Conservation (phyloP, 179 eudicot species). For the Pouteria campechiana region DNA sequence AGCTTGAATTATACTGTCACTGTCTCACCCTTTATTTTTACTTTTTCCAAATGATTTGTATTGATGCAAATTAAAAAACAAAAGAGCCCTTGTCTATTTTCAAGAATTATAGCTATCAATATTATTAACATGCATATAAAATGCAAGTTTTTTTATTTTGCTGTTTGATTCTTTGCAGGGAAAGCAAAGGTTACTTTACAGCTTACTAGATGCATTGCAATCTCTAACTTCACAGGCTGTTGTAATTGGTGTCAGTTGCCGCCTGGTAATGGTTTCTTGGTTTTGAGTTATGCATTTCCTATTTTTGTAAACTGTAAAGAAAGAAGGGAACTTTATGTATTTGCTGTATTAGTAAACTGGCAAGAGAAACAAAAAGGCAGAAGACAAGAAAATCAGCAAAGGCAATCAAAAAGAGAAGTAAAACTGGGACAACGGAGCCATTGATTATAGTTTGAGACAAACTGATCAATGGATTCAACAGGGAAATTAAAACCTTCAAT, state of each 20-base stretch:
- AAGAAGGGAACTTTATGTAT: no score
- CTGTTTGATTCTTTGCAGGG: slow-evolving; percentile 40
- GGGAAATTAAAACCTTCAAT: no score
- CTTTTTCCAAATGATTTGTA: no score
- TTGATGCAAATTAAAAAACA: no score
- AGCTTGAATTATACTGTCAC: no score
- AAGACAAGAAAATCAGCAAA: slow-evolving; percentile 3
- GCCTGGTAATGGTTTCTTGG: slow-evolving; percentile 44
- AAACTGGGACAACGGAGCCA: no score
- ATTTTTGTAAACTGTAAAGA: no score
- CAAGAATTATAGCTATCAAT: no score
- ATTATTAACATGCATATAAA: neutral
- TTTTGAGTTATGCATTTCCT: neutral
- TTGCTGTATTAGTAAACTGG: no score
- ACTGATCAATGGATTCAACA: no score
- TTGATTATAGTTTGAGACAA: no score
- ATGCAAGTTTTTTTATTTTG: neutral
- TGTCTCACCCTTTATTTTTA: neutral
- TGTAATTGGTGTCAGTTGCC: slow-evolving; percentile 82
- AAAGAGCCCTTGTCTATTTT: neutral
- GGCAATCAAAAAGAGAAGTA: neutral
- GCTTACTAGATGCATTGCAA: slow-evolving; percentile 95
- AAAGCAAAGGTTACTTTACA: slow-evolving; percentile 81
- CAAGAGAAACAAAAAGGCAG: neutral
- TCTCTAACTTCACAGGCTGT: slow-evolving; percentile 90